These are phyloP conservation scores for Phytophthora pseudosyringae DNA, from an alignment of 352 stramenopile genomes.

Conservation along the genomic window DNA sequence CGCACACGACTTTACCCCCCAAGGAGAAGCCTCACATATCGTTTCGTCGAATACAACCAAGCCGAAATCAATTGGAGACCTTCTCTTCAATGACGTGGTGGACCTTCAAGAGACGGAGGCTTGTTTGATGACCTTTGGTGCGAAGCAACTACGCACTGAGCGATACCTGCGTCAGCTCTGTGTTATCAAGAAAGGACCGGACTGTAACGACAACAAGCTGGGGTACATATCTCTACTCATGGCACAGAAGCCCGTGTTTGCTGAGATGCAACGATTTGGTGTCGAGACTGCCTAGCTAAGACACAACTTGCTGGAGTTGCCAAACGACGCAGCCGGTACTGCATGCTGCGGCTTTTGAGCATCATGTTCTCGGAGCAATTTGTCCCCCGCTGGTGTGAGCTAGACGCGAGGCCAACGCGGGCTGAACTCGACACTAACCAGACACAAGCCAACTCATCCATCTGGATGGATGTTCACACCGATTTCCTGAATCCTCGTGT, in stretches of 20 bases:
- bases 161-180: background rate
- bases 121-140: conserved; percentile 1
- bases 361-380: too few species aligned
- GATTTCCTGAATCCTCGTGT: background rate
- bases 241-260: conserved; percentile 4
- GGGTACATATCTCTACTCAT: conserved; percentile 7
- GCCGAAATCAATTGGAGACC: too few species aligned
- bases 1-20: too few species aligned
- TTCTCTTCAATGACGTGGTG: too few species aligned
- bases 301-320: too few species aligned
- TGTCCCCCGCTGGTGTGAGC: too few species aligned
- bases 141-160: background rate
- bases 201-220: conserved; percentile 5
- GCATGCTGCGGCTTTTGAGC: too few species aligned
- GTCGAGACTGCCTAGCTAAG: background rate
- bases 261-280: background rate
- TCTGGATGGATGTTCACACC: conserved; percentile 1
- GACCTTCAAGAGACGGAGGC: too few species aligned
- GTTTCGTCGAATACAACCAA: too few species aligned
- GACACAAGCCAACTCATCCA: background rate
- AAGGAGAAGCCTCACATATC: too few species aligned
- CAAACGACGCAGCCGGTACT: conserved; percentile 1
- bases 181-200: conserved; percentile 7
- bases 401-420: background rate
- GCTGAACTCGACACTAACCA: conserved; percentile 4